A percentile compares a stretch with the other conserved stretches of the same genome.
phyloP scores from a whole-genome alignment of 2,329 filamentous ascomycete species.

The Thermomyces lanuginosus region DNA sequence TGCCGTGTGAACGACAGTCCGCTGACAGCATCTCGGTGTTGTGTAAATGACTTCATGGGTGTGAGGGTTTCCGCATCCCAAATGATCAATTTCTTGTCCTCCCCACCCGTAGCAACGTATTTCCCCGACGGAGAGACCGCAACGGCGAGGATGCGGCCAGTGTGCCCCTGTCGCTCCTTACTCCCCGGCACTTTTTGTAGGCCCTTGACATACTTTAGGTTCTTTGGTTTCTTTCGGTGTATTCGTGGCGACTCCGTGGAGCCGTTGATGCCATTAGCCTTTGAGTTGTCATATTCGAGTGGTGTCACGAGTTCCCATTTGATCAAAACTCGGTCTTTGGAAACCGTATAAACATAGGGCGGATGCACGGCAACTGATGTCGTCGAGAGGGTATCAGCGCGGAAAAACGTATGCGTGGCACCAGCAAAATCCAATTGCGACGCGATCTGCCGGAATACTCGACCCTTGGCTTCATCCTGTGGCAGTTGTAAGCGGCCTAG shows the following conservation, averaged over 20 bases:
- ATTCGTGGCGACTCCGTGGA: constrained; percentile 43
- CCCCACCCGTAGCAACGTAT: constrained; percentile 78
- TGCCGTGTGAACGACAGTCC: constrained; percentile 71
- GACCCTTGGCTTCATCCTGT: constrained; percentile 69
- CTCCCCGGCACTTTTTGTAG: constrained; percentile 25
- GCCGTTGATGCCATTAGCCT: constrained; percentile 46
- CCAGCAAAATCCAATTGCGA: constrained; percentile 52
- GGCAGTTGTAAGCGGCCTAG: constrained; percentile 8
- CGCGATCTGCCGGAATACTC: constrained; percentile 68
- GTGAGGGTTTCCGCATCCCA: constrained; percentile 70
- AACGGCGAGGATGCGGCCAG: constrained; percentile 62
- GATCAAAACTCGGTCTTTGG: constrained; percentile 66
- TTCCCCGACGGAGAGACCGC: constrained; percentile 80
- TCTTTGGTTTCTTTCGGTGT: constrained; percentile 29
- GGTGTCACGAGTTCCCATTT: constrained; percentile 69
- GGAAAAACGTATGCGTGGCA: constrained; percentile 55
- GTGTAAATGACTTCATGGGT: constrained; percentile 69
- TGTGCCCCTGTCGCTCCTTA: constrained; percentile 51
- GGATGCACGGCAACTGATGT: constrained; percentile 66
- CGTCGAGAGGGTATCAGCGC: constrained; percentile 58
- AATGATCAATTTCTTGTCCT: constrained; percentile 69
- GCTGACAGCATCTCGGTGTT: constrained; percentile 78
- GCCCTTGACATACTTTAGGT: constrained; percentile 33
- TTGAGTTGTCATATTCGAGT: constrained; percentile 15
- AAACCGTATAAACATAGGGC: constrained; percentile 74